phyloP scores from a whole-genome alignment of 306 rosid species.

The Castanea sativa region DNA sequence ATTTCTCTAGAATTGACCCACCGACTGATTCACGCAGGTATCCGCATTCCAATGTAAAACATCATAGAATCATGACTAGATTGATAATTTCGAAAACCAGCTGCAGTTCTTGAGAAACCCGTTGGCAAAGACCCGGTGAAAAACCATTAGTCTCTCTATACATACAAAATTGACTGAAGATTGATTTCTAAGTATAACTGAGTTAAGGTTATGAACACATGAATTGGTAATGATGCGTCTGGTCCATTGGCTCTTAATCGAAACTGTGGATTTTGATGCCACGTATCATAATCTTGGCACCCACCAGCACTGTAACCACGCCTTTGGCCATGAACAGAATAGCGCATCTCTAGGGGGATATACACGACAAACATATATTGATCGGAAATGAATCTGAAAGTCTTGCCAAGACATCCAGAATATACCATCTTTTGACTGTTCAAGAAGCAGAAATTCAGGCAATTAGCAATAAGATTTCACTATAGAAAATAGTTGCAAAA shows the following conservation, averaged over 20 bases:
- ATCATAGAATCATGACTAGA: conserved; percentile 95
- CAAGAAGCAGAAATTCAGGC: conserved; percentile 3
- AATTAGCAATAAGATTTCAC: conserved; percentile 7
- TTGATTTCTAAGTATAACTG: conserved; percentile 49
- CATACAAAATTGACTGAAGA: conserved; percentile 5
- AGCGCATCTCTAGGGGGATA: conserved; percentile 94
- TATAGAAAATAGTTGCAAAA: not conserved
- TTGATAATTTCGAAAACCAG: conserved; percentile 93
- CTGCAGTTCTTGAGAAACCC: conserved; percentile 93
- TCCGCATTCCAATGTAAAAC: conserved; percentile 99
- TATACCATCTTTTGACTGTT: conserved; percentile 93
- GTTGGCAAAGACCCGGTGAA: conserved; percentile 8
- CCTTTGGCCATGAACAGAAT: conserved; percentile 95
- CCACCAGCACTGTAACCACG: conserved; percentile 98
- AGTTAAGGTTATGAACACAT: conserved; percentile 93
- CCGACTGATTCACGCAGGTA: conserved; percentile 96
- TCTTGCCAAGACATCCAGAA: conserved; percentile 99
- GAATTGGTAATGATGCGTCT: conserved; percentile 89
- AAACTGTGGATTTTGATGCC: conserved; percentile 99
- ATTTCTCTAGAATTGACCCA: conserved; percentile 95
- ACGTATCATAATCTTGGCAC: conserved; percentile 96
- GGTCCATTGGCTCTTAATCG: conserved; percentile 86
- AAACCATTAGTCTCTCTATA: not conserved
- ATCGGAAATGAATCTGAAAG: conserved; percentile 95
- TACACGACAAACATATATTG: conserved; percentile 90